Evolutionary conservation across 306 rosid genomes (phyloP), one percentile per base, ranked within the genome.

Genomic region (Trifolium subterraneum): DNA sequence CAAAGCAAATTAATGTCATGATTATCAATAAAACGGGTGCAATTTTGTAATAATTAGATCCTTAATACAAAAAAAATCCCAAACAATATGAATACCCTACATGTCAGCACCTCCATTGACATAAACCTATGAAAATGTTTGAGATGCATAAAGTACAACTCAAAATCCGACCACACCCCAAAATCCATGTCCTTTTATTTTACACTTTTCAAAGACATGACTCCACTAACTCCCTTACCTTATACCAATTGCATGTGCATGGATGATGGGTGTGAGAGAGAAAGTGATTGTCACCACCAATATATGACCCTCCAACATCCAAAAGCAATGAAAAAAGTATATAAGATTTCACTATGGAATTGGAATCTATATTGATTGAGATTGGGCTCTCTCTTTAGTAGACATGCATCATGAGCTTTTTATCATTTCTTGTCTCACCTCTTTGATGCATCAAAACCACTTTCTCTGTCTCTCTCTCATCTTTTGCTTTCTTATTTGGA

Each of bases 361-460:
- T 87, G 36, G 86, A 86, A 88, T 90, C 87, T 88, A 60, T 48
- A 72, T 70, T 86, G 89, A 89, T 86, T 78, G 91, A 83, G 97
- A 88, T 68, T 71, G 82, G 79, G 84, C 73, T 82, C 76, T 83
- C 76, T 33, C 93, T 93, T 93, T 89, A 76, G 50, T 61, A 82
- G 93, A 90, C 97, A 93, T 73, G 81, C 80, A 93, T 90, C 92
- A 89, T 90, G 89, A 86, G 42, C 82, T 68, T 82, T 86, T 79
- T 76, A 84, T 87, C 90, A 85, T 85, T 83, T 69, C 83, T 79
- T 89, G 96, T 90, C 97, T 86, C 93, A 56, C 87, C 87, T 73
- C 78, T 76, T 45, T 72, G 14, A 16, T 64, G 71, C 87, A 77
- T 79, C 81, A 41, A 41, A 41, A 59, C 65, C 58, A 13, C 76